Conservation (phyloP, 164 flowering plant species). For the Nelumbo lutea region DNA sequence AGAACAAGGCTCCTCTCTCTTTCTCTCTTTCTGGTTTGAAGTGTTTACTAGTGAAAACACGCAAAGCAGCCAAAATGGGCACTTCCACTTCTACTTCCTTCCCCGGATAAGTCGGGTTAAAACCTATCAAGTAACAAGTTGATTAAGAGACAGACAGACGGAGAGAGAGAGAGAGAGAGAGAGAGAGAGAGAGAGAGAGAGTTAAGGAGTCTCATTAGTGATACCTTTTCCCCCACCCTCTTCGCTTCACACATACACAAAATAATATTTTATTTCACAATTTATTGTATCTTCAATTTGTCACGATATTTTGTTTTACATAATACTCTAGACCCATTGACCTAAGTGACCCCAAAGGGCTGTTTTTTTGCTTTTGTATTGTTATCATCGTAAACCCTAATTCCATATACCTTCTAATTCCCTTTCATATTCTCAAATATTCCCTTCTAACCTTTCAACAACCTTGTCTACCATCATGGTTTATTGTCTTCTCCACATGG, state of each 20-base stretch:
- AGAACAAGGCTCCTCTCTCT: constrained; percentile 27
- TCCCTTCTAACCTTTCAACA: constrained; percentile 55
- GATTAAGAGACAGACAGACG: constrained; percentile 6
- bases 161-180: constrained; percentile 14
- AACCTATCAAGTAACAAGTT: constrained; percentile 15
- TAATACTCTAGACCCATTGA: constrained; percentile 33
- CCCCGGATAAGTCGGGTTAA: constrained; percentile 70
- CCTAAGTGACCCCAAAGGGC: constrained; percentile 33
- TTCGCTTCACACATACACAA: constrained; percentile 22
- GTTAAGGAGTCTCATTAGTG: constrained; percentile 15
- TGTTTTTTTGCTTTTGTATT: constrained; percentile 39
- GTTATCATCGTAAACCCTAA: constrained; percentile 36
- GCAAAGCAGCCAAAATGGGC: constrained; percentile 21
- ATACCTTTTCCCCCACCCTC: constrained; percentile 62
- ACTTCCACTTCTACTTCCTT: constrained; percentile 35
- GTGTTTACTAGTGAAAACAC: constrained; percentile 32
- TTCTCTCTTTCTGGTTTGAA: constrained; percentile 10
- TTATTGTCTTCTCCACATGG: constrained; percentile 53
- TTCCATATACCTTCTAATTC: constrained; percentile 53
- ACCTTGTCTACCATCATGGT: constrained; percentile 47
- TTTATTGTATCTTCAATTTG: background rate
- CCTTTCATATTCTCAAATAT: constrained; percentile 77
- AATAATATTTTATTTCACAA: background rate
- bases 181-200: constrained; percentile 10
- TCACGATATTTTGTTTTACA: constrained; percentile 4